phyloP scores from a whole-genome alignment of 495 filamentous ascomycete genomes.

The Neurospora hispaniola region DNA sequence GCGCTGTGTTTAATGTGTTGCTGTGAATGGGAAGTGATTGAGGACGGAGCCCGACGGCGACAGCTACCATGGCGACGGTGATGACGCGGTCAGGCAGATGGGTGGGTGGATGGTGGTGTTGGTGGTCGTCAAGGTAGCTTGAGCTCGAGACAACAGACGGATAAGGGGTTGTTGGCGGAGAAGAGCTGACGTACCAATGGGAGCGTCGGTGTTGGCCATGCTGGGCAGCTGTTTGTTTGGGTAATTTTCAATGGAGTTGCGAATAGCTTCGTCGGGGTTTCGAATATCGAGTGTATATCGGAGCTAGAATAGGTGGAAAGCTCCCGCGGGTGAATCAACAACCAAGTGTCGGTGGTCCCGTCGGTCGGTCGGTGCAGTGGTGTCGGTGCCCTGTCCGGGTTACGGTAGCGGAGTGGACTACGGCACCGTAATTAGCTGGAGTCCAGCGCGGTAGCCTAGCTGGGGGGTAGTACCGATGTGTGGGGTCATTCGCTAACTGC shows the following conservation, averaged over 20 bases:
- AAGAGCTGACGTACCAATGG: constrained; percentile 9
- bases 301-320: not conserved
- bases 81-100: not conserved
- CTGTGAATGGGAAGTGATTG: not conserved
- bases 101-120: not conserved
- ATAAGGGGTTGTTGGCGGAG: constrained; percentile 10
- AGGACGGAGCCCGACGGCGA: not conserved
- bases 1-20: not conserved
- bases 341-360: not conserved
- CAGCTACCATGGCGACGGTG: not conserved
- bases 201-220: constrained; percentile 3
- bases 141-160: not conserved
- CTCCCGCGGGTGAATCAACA: not conserved
- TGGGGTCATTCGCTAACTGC: not conserved
- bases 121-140: not conserved
- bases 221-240: not conserved
- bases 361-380: not conserved
- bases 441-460: not conserved
- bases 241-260: not conserved
- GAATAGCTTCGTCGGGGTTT: not conserved
- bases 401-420: not conserved
- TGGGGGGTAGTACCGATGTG: not conserved
- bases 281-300: not conserved
- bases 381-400: not conserved
- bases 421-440: not conserved